Conservation (phyloP, 148 eudicot genomes). For the Chenopodium berlandieri region DNA sequence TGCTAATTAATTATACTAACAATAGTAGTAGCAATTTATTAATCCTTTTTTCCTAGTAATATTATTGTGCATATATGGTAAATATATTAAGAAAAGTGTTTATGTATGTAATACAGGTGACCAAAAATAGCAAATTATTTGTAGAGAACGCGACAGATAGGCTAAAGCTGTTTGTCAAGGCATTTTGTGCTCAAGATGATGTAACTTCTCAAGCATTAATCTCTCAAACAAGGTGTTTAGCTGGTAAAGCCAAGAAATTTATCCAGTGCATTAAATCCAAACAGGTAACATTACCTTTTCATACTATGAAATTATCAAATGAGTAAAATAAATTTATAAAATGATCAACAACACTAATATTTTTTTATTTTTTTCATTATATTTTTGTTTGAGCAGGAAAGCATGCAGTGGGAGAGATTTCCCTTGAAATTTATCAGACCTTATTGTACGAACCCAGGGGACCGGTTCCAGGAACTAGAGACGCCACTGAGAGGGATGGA, state of each 20-base stretch:
- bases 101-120: slow-evolving; percentile 42
- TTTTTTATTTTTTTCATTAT: background rate
- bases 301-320: background rate
- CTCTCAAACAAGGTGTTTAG: slow-evolving; percentile 52
- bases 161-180: slow-evolving; percentile 52
- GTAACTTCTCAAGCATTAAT: slow-evolving; percentile 41
- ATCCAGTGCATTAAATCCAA: slow-evolving; percentile 56
- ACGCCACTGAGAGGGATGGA: slow-evolving; percentile 64
- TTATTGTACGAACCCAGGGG: slow-evolving; percentile 49
- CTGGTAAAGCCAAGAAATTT: slow-evolving; percentile 40
- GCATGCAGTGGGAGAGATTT: slow-evolving; percentile 72
- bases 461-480: slow-evolving; percentile 47
- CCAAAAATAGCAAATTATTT: slow-evolving; percentile 47
- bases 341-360: background rate
- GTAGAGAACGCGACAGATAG: slow-evolving; percentile 58
- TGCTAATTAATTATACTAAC: too few relatives aligned
- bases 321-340: background rate
- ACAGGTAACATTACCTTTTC: slow-evolving; percentile 46
- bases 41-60: too few relatives aligned
- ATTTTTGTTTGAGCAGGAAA: slow-evolving; percentile 45
- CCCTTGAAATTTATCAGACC: slow-evolving; percentile 43
- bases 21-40: background rate
- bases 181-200: slow-evolving; percentile 63
- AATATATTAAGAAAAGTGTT: background rate
- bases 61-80: background rate